Evolutionary conservation across 345 rosid species (phyloP).

Genomic region (Pugionium cornutum): DNA sequence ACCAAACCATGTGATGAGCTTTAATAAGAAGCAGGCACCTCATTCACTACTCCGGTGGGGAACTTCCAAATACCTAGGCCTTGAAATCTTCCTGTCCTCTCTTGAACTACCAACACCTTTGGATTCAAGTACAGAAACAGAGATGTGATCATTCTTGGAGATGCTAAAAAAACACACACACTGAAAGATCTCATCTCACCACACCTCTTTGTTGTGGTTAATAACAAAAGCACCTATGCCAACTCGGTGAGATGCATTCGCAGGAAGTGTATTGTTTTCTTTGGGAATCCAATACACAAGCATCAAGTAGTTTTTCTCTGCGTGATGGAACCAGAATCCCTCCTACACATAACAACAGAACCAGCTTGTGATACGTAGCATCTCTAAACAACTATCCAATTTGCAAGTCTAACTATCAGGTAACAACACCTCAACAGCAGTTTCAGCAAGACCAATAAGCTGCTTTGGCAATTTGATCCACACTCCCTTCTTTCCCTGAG

Average conservation of each 20-base stretch:
- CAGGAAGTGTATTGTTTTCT: conserved; percentile 62
- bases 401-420: neutral
- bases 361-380: neutral
- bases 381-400: neutral
- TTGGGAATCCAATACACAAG: conserved; percentile 81
- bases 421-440: conserved; percentile 63
- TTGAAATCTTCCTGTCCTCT: conserved; percentile 57
- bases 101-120: conserved; percentile 82
- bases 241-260: conserved; percentile 87
- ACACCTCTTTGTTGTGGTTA: conserved; percentile 76
- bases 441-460: conserved; percentile 66
- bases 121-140: conserved; percentile 15
- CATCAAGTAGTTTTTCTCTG: conserved; percentile 81
- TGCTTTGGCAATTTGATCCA: conserved; percentile 87
- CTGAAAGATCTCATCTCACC: neutral
- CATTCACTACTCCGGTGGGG: conserved; percentile 81
- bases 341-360: conserved; percentile 51
- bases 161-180: neutral
- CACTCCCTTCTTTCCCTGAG: conserved; percentile 79
- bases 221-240: conserved; percentile 74
- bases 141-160: conserved; percentile 6
- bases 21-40: conserved; percentile 47
- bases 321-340: conserved; percentile 94
- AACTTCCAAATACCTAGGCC: conserved; percentile 79
- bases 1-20: neutral